A percentile compares a stretch with the other conserved stretches of the same genome.
Evolutionary conservation across 768 basidiomycete genomes (phyloP).

Genomic region (Leccinum sublutescens): DNA sequence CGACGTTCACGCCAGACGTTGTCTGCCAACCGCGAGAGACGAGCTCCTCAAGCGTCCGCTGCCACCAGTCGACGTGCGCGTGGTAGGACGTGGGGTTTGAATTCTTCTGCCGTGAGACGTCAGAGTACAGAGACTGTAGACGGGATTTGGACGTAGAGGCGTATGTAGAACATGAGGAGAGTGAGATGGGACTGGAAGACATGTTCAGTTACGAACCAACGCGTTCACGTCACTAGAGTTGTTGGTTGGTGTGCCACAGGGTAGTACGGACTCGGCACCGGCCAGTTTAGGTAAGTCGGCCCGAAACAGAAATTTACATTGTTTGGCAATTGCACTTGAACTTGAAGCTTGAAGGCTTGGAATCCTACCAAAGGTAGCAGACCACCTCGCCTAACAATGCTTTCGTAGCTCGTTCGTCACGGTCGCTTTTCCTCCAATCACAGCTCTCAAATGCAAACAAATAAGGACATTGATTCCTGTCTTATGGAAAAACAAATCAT

Average conservation of each 20-base stretch:
- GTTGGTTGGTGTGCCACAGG: too few species aligned
- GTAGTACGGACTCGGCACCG: not conserved
- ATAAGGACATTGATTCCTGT: too few species aligned
- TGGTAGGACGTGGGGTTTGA: constrained; percentile 83
- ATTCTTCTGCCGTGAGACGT: constrained; percentile 77
- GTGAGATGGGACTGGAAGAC: constrained; percentile 13
- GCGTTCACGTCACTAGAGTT: not conserved
- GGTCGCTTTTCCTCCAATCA: too few species aligned
- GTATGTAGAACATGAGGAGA: constrained; percentile 30
- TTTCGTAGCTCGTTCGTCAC: too few species aligned
- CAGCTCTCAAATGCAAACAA: too few species aligned
- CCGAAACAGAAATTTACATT: not conserved
- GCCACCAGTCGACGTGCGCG: constrained; percentile 90
- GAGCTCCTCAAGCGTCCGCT: constrained; percentile 56
- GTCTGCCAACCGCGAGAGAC: constrained; percentile 58
- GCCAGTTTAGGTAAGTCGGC: not conserved
- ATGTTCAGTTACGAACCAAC: constrained; percentile 7
- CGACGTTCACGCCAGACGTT: constrained; percentile 10
- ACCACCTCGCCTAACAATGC: too few species aligned
- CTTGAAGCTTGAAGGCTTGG: too few species aligned
- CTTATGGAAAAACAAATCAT: too few species aligned
- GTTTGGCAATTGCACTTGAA: too few species aligned
- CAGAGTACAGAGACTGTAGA: constrained; percentile 82
- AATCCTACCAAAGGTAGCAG: not conserved
- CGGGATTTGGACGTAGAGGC: constrained; percentile 41